phyloP scores from a whole-genome alignment of 352 stramenopile genomes.

The Pythium guiyangense region DNA sequence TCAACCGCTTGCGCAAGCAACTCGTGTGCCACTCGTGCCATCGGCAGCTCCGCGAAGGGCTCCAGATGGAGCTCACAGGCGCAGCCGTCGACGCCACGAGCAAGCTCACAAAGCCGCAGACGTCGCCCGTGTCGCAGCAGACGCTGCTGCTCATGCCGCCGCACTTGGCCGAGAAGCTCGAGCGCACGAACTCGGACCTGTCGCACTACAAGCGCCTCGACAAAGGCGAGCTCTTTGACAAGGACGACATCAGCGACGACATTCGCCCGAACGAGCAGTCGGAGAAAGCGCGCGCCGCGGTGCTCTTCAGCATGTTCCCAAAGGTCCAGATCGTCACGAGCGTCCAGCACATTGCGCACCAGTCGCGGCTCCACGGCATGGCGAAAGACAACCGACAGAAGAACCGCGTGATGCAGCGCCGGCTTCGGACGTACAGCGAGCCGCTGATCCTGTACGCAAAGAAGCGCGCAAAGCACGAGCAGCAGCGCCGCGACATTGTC shows the following conservation, averaged over 20 bases:
- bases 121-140: constrained; percentile 26
- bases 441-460: constrained; percentile 36
- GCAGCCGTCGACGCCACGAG: constrained; percentile 25
- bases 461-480: constrained; percentile 19
- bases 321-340: constrained; percentile 83
- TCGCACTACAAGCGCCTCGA: constrained; percentile 63
- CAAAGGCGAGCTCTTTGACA: constrained; percentile 66
- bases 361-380: constrained; percentile 52
- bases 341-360: constrained; percentile 70
- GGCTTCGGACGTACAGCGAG: constrained; percentile 50
- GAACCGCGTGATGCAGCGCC: constrained; percentile 21
- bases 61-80: constrained; percentile 67
- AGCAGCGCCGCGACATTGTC: constrained; percentile 20
- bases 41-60: constrained; percentile 70
- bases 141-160: constrained; percentile 77
- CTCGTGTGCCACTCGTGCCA: constrained; percentile 85
- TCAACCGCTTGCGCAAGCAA: constrained; percentile 71
- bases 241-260: constrained; percentile 78
- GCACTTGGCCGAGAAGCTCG: constrained; percentile 61
- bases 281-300: constrained; percentile 45
- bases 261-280: constrained; percentile 43
- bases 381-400: constrained; percentile 37
- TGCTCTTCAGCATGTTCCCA: constrained; percentile 81
- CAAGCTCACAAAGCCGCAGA: constrained; percentile 21
- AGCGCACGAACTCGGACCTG: constrained; percentile 51